Conservation (phyloP, 352 stramenopile genomes). For the Thraustochytrium striatum region DNA sequence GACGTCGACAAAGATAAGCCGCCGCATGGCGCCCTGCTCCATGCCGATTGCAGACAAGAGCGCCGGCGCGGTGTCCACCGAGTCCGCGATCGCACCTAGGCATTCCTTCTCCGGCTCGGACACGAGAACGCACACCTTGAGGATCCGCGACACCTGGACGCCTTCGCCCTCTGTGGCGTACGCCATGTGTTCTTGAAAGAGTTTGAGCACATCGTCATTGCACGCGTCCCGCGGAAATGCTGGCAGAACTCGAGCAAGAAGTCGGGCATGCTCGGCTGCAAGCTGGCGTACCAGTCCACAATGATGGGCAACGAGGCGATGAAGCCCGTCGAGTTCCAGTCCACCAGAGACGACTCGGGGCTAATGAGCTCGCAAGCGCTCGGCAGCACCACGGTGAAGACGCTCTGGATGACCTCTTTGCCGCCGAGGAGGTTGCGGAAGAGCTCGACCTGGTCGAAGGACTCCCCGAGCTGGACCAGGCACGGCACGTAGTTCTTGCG, state of each 20-base stretch:
- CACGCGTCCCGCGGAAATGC: slow-evolving; percentile 20
- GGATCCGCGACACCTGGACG: not conserved
- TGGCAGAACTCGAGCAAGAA: slow-evolving; percentile 28
- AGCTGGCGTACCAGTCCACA: slow-evolving; percentile 22
- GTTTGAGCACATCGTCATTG: not conserved
- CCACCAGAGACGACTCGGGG: slow-evolving; percentile 12
- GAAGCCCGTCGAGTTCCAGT: slow-evolving; percentile 21
- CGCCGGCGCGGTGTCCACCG: slow-evolving; percentile 13
- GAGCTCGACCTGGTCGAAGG: slow-evolving; percentile 8
- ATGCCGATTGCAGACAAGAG: slow-evolving; percentile 7
- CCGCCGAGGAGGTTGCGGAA: not conserved
- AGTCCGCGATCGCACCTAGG: slow-evolving; percentile 9
- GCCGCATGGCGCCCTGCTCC: not conserved
- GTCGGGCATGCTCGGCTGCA: slow-evolving; percentile 7
- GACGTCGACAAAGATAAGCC: not conserved
- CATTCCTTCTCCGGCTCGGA: not conserved
- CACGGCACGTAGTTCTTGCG: not conserved
- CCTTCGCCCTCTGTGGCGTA: not conserved
- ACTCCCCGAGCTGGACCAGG: slow-evolving; percentile 12
- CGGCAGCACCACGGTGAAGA: slow-evolving; percentile 13
- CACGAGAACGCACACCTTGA: not conserved
- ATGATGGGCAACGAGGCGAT: slow-evolving; percentile 31
- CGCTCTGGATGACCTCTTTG: not conserved
- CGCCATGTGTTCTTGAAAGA: not conserved
- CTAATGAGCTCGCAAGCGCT: slow-evolving; percentile 22